These are phyloP conservation scores for Neofusicoccum parvum DNA, from an alignment of 2,329 filamentous ascomycete species.

Conservation along the genomic window DNA sequence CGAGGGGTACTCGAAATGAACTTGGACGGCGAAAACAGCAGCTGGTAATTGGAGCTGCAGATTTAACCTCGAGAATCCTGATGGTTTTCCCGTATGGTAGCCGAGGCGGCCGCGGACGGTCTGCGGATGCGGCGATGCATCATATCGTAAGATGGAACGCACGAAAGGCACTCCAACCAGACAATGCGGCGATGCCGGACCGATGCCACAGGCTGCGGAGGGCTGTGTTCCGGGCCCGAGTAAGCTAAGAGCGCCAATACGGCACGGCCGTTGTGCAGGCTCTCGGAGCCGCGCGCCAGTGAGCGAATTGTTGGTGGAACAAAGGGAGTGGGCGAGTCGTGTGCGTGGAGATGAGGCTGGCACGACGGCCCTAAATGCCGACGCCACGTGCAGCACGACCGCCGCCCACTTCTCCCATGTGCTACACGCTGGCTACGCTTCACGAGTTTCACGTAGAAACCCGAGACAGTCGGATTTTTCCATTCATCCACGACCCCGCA, in stretches of 20 bases:
- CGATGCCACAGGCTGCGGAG: constrained; percentile 11
- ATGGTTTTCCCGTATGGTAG: neutral
- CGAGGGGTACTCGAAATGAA: neutral
- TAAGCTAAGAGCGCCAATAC: constrained; percentile 3
- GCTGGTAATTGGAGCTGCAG: neutral
- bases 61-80: neutral
- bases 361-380: constrained; percentile 1
- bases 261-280: neutral
- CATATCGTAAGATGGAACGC: constrained; percentile 3
- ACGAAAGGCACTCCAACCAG: constrained; percentile 2
- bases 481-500: neutral
- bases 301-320: constrained; percentile 17
- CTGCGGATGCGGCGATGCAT: neutral
- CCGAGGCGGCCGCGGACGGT: neutral
- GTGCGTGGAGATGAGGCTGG: constrained; percentile 15
- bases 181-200: constrained; percentile 12
- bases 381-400: constrained; percentile 5
- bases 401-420: neutral
- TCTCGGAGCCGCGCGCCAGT: constrained; percentile 11
- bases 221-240: constrained; percentile 9
- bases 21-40: constrained; percentile 4
- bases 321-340: constrained; percentile 14
- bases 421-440: neutral
- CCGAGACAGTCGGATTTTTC: neutral
- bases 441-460: neutral